Evolutionary conservation across 2,329 filamentous ascomycete species (phyloP).

Genomic region (Truncatella angustata): DNA sequence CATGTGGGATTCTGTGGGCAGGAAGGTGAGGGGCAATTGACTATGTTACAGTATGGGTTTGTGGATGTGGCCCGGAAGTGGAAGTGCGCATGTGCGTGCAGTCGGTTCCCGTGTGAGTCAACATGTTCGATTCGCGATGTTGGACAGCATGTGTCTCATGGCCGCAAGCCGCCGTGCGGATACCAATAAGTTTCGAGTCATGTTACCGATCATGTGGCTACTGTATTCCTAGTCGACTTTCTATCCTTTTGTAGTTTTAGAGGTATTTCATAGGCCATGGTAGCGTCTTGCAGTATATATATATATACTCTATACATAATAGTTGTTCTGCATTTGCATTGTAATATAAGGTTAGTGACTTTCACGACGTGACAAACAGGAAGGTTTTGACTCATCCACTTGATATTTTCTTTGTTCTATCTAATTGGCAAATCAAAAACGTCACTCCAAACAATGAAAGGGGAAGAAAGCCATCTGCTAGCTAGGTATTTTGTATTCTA

Average conservation of each 20-base stretch:
- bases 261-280: too few relatives aligned
- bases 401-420: not conserved
- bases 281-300: too few relatives aligned
- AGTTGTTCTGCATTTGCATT: not conserved
- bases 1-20: not conserved
- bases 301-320: not conserved
- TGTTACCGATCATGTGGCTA: not conserved
- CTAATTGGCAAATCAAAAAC: conserved; percentile 3
- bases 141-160: not conserved
- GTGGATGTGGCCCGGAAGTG: not conserved
- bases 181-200: not conserved
- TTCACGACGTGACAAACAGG: not conserved
- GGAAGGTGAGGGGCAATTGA: not conserved
- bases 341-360: not conserved
- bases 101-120: not conserved
- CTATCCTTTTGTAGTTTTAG: not conserved
- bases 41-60: not conserved
- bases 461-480: not conserved
- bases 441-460: not conserved
- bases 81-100: not conserved
- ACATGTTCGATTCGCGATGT: not conserved
- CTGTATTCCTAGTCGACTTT: too few relatives aligned
- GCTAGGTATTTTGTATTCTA: not conserved
- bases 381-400: conserved; percentile 2
- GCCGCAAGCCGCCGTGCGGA: not conserved